phyloP scores from a whole-genome alignment of 495 filamentous ascomycete species.

The Talaromyces ruber region DNA sequence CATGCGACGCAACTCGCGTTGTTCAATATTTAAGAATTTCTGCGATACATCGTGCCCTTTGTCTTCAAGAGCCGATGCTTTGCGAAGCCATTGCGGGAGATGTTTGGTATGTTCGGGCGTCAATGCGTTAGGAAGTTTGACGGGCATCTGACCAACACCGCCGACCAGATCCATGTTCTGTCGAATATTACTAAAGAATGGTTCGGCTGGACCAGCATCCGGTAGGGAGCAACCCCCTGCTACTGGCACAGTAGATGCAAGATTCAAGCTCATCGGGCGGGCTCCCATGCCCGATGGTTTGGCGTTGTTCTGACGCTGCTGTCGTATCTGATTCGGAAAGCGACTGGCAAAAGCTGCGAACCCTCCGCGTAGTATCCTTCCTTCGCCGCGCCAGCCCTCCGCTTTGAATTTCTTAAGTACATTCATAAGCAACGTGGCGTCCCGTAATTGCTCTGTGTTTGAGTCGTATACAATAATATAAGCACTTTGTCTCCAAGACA shows the following conservation, averaged over 20 bases:
- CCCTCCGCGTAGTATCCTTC: constrained; percentile 60
- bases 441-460: constrained; percentile 64
- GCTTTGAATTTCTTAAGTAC: constrained; percentile 85
- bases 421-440: constrained; percentile 68
- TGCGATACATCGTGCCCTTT: constrained; percentile 74
- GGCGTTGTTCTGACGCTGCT: constrained; percentile 13
- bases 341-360: constrained; percentile 39
- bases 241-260: constrained; percentile 59
- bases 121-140: constrained; percentile 58
- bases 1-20: constrained; percentile 83
- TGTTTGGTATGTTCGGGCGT: constrained; percentile 27
- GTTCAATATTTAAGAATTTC: constrained; percentile 76
- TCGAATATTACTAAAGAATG: constrained; percentile 92
- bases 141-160: constrained; percentile 82
- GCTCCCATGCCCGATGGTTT: constrained; percentile 31
- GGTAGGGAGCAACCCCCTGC: constrained; percentile 85
- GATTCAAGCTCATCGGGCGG: constrained; percentile 37
- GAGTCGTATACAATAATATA: constrained; percentile 85
- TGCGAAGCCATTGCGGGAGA: constrained; percentile 71
- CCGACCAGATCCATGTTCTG: constrained; percentile 95
- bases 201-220: constrained; percentile 59
- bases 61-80: constrained; percentile 55
- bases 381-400: constrained; percentile 71
- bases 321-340: constrained; percentile 37
- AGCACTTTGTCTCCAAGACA: constrained; percentile 61